Conservation (phyloP, 331 rosid species). For the Malus hybrid region DNA sequence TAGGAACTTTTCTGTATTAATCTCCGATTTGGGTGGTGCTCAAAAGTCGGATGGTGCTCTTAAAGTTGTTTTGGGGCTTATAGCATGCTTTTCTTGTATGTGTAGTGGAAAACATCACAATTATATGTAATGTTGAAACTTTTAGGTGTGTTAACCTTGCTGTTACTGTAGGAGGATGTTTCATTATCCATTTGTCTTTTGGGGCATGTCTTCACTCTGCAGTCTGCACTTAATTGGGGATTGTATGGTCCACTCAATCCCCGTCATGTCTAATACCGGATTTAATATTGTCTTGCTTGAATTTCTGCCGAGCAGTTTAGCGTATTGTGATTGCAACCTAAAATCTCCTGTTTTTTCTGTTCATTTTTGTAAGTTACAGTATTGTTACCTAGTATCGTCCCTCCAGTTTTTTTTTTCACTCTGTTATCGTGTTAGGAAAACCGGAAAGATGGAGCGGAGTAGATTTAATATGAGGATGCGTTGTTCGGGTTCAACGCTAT, state of each 20-base stretch:
- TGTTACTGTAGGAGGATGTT: constrained; percentile 12
- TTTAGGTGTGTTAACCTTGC: constrained; percentile 2
- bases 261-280: background rate
- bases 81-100: constrained; percentile 24
- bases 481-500: constrained; percentile 76
- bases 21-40: constrained; percentile 1
- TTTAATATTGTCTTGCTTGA: background rate
- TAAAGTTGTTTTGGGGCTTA: background rate
- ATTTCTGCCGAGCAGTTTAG: background rate
- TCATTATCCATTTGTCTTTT: background rate
- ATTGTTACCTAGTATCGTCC: background rate
- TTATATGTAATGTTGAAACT: constrained; percentile 17
- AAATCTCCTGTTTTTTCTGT: background rate
- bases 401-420: background rate
- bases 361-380: background rate
- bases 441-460: constrained; percentile 49
- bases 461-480: constrained; percentile 60
- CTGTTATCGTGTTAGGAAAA: constrained; percentile 22
- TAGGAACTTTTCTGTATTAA: background rate
- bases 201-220: background rate
- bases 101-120: constrained; percentile 31
- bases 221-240: background rate
- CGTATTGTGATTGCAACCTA: background rate
- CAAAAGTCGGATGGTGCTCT: constrained; percentile 7
- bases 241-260: constrained; percentile 1